Conservation (phyloP, 768 basidiomycete genomes). For the Hemileccinum rubropunctum region DNA sequence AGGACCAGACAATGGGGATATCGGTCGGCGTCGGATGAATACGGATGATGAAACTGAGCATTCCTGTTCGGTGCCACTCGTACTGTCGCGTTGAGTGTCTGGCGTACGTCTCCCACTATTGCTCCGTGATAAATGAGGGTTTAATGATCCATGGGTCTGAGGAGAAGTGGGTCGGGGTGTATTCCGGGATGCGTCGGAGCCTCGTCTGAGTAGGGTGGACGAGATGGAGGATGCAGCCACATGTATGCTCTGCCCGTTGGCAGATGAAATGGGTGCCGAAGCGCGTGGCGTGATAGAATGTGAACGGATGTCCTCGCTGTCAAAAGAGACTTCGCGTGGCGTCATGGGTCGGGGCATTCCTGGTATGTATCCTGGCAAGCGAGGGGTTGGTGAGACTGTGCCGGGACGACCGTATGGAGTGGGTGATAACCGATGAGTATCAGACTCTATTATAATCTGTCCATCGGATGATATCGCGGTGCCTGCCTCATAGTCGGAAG, state of each 20-base stretch:
- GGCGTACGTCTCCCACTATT: conserved; percentile 67
- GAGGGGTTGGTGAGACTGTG: conserved; percentile 46
- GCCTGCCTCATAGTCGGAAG: conserved; percentile 53
- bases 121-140: conserved; percentile 52
- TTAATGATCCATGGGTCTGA: conserved; percentile 35
- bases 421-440: conserved; percentile 57
- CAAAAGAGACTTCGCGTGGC: conserved; percentile 65
- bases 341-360: conserved; percentile 93
- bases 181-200: conserved; percentile 54
- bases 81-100: conserved; percentile 43
- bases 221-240: conserved; percentile 34
- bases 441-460: conserved; percentile 44
- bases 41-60: conserved; percentile 49
- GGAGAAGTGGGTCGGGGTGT: conserved; percentile 51
- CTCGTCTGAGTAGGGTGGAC: conserved; percentile 45
- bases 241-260: conserved; percentile 36
- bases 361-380: conserved; percentile 81
- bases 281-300: conserved; percentile 75
- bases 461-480: conserved; percentile 72
- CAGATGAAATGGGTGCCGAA: conserved; percentile 53
- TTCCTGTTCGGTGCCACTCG: conserved; percentile 39
- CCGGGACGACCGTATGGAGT: conserved; percentile 53
- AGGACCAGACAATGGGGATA: conserved; percentile 65
- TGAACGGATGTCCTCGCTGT: conserved; percentile 70
- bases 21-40: conserved; percentile 58